Evolutionary conservation across 2,329 filamentous ascomycete species (phyloP).

Genomic region (Coniella vitis): DNA sequence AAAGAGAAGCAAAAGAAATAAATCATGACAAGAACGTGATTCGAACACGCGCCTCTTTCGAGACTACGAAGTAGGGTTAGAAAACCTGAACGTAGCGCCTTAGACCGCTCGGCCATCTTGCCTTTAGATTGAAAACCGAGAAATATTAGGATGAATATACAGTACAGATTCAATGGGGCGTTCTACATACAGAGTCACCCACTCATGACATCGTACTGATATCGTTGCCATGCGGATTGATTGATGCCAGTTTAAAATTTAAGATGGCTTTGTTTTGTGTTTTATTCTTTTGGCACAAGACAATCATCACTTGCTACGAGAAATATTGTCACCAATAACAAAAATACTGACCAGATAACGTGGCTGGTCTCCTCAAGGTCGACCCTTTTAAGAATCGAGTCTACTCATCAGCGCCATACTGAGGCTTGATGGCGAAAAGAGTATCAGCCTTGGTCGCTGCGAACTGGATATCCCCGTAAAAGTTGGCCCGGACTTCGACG

Average conservation of each 20-base stretch:
- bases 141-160: too few species aligned
- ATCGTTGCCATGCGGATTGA: too few species aligned
- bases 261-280: too few species aligned
- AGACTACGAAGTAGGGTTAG: constrained; percentile 9
- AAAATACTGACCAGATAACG: too few species aligned
- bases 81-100: constrained; percentile 17
- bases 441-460: constrained; percentile 9
- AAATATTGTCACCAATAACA: too few species aligned
- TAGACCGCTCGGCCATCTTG: constrained; percentile 9
- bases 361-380: neutral
- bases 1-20: neutral
- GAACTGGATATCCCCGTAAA: constrained; percentile 16
- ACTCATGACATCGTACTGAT: too few species aligned
- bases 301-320: too few species aligned
- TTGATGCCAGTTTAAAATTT: too few species aligned
- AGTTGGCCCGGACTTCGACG: constrained; percentile 19
- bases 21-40: constrained; percentile 9
- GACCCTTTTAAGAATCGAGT: neutral
- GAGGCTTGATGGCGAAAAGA: constrained; percentile 16
- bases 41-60: constrained; percentile 16
- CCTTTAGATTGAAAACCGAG: neutral
- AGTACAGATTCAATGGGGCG: too few species aligned
- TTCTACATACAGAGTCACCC: too few species aligned
- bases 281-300: too few species aligned
- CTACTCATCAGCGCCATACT: neutral